Evolutionary conservation across 495 filamentous ascomycete genomes (phyloP).

Genomic region (Aspergillus sclerotiicarbonarius): DNA sequence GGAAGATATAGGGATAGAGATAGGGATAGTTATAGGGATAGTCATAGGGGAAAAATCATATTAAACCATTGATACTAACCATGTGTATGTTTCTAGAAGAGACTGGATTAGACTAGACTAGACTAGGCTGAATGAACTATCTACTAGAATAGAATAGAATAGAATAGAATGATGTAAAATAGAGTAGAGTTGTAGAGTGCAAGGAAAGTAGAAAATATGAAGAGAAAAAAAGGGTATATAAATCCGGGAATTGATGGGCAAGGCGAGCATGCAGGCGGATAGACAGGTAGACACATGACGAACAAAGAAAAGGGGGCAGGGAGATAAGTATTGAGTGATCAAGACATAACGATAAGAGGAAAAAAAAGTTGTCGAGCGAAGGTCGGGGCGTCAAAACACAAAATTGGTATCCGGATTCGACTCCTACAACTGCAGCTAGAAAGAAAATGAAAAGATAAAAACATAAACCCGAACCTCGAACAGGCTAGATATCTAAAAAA

Average conservation of each 20-base stretch:
- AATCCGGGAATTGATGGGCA: neutral
- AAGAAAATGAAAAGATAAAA: slow-evolving; percentile 3
- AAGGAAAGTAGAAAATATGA: neutral
- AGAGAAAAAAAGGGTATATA: neutral
- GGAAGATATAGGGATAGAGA: too few relatives aligned
- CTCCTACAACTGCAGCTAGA: slow-evolving; percentile 6
- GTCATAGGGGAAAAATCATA: too few relatives aligned
- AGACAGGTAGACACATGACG: neutral
- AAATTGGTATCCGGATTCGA: slow-evolving; percentile 15
- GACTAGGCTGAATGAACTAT: neutral
- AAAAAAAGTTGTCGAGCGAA: neutral
- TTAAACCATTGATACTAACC: neutral
- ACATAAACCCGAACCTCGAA: slow-evolving; percentile 1
- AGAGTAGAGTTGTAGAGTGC: neutral
- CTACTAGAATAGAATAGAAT: neutral
- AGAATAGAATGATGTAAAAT: neutral
- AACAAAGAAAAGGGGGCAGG: neutral
- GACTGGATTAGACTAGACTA: neutral
- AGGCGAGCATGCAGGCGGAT: neutral
- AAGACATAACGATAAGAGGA: neutral
- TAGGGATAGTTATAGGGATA: too few relatives aligned
- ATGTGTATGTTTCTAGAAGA: neutral
- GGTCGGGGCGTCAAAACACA: slow-evolving; percentile 6
- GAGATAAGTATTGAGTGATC: neutral
- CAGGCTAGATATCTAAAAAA: slow-evolving; percentile 7